These are phyloP conservation scores for Shiraia sp. DNA, from an alignment of 2,329 filamentous ascomycete species.

Conservation along the genomic window DNA sequence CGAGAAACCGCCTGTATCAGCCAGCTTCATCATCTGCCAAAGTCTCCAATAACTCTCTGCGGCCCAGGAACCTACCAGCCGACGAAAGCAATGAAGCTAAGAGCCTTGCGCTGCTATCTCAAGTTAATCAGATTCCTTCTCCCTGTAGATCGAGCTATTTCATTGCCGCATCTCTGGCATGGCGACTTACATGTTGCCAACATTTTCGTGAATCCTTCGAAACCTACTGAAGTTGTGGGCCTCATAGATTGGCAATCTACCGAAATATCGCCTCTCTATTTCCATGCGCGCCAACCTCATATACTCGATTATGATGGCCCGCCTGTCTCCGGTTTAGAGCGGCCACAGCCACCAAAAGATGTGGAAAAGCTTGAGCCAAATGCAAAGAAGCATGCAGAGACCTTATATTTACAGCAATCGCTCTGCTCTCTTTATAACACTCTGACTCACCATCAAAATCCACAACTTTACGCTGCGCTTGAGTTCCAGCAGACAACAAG, in stretches of 20 bases:
- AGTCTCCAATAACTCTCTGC: constrained; percentile 37
- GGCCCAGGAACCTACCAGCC: constrained; percentile 45
- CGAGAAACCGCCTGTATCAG: constrained; percentile 39
- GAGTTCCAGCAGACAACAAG: constrained; percentile 35
- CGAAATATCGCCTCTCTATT: constrained; percentile 42
- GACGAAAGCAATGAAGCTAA: constrained; percentile 38
- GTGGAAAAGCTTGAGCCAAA: constrained; percentile 22
- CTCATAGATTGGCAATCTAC: constrained; percentile 45
- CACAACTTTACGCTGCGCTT: constrained; percentile 31
- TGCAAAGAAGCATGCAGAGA: constrained; percentile 25
- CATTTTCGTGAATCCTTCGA: constrained; percentile 39
- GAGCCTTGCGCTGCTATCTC: constrained; percentile 35
- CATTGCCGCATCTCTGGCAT: constrained; percentile 40
- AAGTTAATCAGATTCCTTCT: constrained; percentile 30
- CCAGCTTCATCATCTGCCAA: constrained; percentile 35
- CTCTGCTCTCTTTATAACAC: constrained; percentile 34
- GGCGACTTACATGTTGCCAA: constrained; percentile 46
- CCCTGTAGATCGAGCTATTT: constrained; percentile 28
- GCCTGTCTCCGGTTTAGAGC: constrained; percentile 26
- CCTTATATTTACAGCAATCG: constrained; percentile 32
- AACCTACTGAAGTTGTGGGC: constrained; percentile 35
- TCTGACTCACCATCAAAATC: constrained; percentile 25
- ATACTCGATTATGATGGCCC: constrained; percentile 43
- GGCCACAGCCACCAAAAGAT: constrained; percentile 28
- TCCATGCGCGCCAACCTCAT: constrained; percentile 38